A percentile compares a stretch with the other conserved stretches of the same genome.
phyloP scores from a whole-genome alignment of 345 rosid genomes.

The sweet orange (Citrus sinensis) region DVS_A1.0 CM039169.1:31145001-31145500 shows the following conservation, averaged over 20 bases:
- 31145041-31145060: not conserved
- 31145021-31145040: not conserved
- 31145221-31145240: conserved; percentile 73
- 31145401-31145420: not conserved
- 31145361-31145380: not conserved
- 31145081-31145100: not conserved
- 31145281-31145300: not conserved
- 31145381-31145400: not conserved
- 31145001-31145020: conserved; percentile 3
- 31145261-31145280: not conserved
- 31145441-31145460: not conserved
- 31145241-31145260: conserved; percentile 55
- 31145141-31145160: not conserved
- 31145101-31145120: not conserved
- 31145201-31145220: conserved; percentile 60
- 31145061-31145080: not conserved
- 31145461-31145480: not conserved
- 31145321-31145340: not conserved
- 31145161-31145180: conserved; percentile 51
- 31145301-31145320: not conserved
- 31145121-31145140: not conserved
- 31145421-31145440: not conserved
- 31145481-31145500: not conserved
- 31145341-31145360: not conserved
- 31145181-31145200: conserved; percentile 99